phyloP scores from a whole-genome alignment of 2,329 filamentous ascomycete genomes.

The Orbilia blumenaviensis region DNA sequence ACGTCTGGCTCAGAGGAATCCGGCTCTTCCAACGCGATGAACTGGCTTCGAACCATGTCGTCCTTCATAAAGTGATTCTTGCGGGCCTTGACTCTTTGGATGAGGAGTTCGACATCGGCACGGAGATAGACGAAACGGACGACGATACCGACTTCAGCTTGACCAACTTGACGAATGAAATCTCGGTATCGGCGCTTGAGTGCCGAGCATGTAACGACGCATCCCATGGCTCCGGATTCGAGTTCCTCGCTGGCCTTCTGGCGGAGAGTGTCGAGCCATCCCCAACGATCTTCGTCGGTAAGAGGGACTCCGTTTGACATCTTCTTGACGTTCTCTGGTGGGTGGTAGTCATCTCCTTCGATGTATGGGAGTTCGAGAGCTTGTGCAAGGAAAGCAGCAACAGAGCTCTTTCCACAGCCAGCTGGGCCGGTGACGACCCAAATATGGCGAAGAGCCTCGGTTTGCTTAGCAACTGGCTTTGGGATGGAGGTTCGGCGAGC shows the following conservation, averaged over 20 bases:
- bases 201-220: constrained; percentile 95
- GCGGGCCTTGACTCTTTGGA: constrained; percentile 77
- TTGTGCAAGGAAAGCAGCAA: constrained; percentile 63
- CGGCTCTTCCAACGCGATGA: constrained; percentile 86
- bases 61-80: constrained; percentile 95
- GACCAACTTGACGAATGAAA: constrained; percentile 81
- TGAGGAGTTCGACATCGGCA: constrained; percentile 77
- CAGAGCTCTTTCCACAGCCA: constrained; percentile 67
- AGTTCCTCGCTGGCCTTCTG: constrained; percentile 71
- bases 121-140: constrained; percentile 94
- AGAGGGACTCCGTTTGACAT: constrained; percentile 86
- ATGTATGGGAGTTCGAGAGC: constrained; percentile 65
- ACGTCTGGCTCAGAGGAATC: constrained; percentile 75
- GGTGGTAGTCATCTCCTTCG: constrained; percentile 74
- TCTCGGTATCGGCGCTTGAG: constrained; percentile 98
- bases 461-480: constrained; percentile 21
- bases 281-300: constrained; percentile 94
- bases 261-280: constrained; percentile 86
- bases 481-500: constrained; percentile 41
- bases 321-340: constrained; percentile 83
- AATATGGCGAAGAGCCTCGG: constrained; percentile 61
- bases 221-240: constrained; percentile 71
- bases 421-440: constrained; percentile 68
- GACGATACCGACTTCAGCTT: constrained; percentile 75
- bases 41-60: constrained; percentile 92